Evolutionary conservation across 2,329 filamentous ascomycete species (phyloP), one percentile per base, ranked within the genome.

Genomic region (Bipolaris zeicola): DNA sequence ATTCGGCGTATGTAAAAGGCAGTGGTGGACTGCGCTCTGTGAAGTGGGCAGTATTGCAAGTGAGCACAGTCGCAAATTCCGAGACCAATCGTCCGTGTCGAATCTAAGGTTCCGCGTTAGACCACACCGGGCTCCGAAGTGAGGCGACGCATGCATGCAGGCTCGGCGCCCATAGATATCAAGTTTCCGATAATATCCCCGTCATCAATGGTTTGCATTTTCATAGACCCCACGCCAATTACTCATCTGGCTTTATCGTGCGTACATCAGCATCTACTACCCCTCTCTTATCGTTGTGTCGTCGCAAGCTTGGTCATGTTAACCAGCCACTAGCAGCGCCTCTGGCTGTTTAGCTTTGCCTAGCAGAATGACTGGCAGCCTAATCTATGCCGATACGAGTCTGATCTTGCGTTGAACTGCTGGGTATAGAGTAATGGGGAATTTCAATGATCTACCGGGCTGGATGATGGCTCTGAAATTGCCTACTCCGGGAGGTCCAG

Each of bases 1-100:
- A 96, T 98, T 70, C 88, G 92, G 67, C 88, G 94, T 66, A 97
- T 97, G 94, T 82, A 53, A 28, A 28, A 61, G 36, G 13, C 34
- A 16, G 16, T 20, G 26, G 10, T 42, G 34, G 18, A 28, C 5
- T 48, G 26, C 39, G 28, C 31, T 26, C 22, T 34, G 48, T 28
- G 33, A 39, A 11, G 36, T 8, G 43, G 50, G 42, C 22, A 44
- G 45, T 37, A 36, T 31, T 41, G 22, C 38, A 31, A 37, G 22
- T 38, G 42, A 22, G 36, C 33, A 43, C 33, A 44, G 18, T 44
- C 39, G 42, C 33, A 6, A 33, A 33, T 33, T 16, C 18, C 24
- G n/a, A 49, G 28, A 18, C 52, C 52, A 42, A 41, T 49, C 16
- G 44, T 28, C 7, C 33, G 24, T 38, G 22, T 38, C 44, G 18